Evolutionary conservation across 805 yeast genomes (phyloP).

Genomic region (Brettanomyces custersianus): DNA sequence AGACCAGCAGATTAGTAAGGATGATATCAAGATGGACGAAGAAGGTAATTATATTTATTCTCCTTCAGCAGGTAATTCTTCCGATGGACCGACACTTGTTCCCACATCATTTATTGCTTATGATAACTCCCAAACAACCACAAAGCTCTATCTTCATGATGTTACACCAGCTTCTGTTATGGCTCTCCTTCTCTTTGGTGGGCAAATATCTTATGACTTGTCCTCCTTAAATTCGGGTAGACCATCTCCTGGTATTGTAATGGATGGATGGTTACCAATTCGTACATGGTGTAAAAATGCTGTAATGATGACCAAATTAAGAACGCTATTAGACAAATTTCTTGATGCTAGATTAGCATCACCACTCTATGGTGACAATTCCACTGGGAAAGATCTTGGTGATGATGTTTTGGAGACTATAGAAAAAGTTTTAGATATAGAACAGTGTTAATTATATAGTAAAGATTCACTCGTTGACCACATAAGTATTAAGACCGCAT

Average conservation of each 20-base stretch:
- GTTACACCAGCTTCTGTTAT: constrained; percentile 72
- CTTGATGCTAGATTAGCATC: constrained; percentile 46
- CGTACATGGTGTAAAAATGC: constrained; percentile 94
- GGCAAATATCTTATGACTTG: constrained; percentile 54
- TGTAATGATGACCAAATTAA: constrained; percentile 64
- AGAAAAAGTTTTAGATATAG: constrained; percentile 22
- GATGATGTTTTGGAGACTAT: constrained; percentile 32
- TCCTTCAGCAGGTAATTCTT: constrained; percentile 19
- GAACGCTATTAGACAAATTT: constrained; percentile 57
- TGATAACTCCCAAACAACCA: constrained; percentile 46
- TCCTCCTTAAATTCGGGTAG: constrained; percentile 29
- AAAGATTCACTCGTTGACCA: constrained; percentile 28
- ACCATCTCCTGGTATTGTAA: constrained; percentile 72
- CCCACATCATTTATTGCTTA: constrained; percentile 57
- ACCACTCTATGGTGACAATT: constrained; percentile 12
- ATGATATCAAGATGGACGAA: constrained; percentile 15
- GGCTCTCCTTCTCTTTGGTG: constrained; percentile 76
- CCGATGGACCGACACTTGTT: constrained; percentile 24
- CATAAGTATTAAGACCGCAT: constrained; percentile 27
- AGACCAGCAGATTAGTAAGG: constrained; percentile 8
- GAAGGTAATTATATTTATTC: constrained; percentile 31
- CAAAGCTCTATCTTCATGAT: constrained; percentile 62
- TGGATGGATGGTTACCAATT: constrained; percentile 86
- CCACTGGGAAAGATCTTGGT: constrained; percentile 14
- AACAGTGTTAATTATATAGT: constrained; percentile 2